Evolutionary conservation across 2,329 filamentous ascomycete genomes (phyloP).

Genomic region (Colletotrichum sidae): DNA sequence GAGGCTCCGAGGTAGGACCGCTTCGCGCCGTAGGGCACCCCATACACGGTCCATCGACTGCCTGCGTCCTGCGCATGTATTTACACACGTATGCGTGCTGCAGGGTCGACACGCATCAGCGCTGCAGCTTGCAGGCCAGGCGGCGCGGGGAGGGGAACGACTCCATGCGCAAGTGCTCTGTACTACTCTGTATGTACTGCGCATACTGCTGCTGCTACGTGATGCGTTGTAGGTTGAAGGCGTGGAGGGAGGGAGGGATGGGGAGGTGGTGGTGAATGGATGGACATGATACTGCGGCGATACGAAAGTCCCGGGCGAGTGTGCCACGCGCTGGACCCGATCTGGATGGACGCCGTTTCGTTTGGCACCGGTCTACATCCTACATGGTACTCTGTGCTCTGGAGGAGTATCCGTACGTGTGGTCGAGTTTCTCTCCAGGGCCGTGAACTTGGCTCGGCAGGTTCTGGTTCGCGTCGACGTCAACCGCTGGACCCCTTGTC

Average conservation of each 20-base stretch:
- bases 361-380: constrained; percentile 19
- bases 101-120: constrained; percentile 26
- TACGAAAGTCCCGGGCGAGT: constrained; percentile 18
- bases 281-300: background rate
- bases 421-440: too few species aligned
- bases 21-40: constrained; percentile 31
- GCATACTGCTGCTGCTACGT: too few species aligned
- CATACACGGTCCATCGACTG: background rate
- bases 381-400: background rate
- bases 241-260: too few species aligned
- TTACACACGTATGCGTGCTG: background rate
- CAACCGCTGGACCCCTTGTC: constrained; percentile 20
- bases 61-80: too few species aligned
- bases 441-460: background rate
- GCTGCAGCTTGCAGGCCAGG: constrained; percentile 10
- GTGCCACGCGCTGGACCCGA: constrained; percentile 29
- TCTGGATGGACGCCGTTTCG: constrained; percentile 35
- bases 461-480: background rate
- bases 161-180: background rate
- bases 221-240: too few species aligned
- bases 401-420: too few species aligned
- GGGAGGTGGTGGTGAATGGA: too few species aligned
- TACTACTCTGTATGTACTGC: too few species aligned
- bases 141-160: background rate
- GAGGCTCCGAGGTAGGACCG: constrained; percentile 48